phyloP scores from a whole-genome alignment of 768 basidiomycete genomes.

The Tephrocybe sp. region DNA sequence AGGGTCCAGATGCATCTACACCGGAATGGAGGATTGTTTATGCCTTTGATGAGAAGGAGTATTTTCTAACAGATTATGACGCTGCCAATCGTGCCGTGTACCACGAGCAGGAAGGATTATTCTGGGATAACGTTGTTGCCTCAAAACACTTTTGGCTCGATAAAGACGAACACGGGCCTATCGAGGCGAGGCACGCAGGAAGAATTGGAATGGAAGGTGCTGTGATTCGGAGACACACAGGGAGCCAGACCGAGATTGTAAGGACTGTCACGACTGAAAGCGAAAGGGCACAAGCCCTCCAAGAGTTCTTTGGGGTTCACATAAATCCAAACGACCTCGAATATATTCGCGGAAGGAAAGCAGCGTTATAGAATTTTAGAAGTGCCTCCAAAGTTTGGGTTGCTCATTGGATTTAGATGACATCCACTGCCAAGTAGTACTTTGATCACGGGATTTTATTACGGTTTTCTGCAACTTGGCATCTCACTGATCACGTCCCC shows the following conservation, averaged over 20 bases:
- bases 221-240: conserved; percentile 9
- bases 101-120: conserved; percentile 1
- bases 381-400: neutral
- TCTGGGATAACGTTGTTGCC: conserved; percentile 9
- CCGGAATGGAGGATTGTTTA: conserved; percentile 9
- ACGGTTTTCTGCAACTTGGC: no score
- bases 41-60: conserved; percentile 11
- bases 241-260: conserved; percentile 3
- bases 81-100: conserved; percentile 9
- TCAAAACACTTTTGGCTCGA: conserved; percentile 11
- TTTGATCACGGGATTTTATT: no score
- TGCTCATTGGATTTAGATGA: no score
- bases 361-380: conserved; percentile 28
- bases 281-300: conserved; percentile 8
- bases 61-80: conserved; percentile 9
- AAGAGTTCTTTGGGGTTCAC: conserved; percentile 11
- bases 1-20: neutral
- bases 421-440: no score
- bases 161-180: neutral
- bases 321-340: conserved; percentile 3
- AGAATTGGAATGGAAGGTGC: conserved; percentile 10
- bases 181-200: conserved; percentile 1
- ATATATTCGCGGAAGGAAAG: conserved; percentile 26
- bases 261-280: conserved; percentile 5
- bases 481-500: no score